These are phyloP conservation scores for Mycena rosella DNA, from an alignment of 768 basidiomycete genomes.

Conservation along the genomic window DNA sequence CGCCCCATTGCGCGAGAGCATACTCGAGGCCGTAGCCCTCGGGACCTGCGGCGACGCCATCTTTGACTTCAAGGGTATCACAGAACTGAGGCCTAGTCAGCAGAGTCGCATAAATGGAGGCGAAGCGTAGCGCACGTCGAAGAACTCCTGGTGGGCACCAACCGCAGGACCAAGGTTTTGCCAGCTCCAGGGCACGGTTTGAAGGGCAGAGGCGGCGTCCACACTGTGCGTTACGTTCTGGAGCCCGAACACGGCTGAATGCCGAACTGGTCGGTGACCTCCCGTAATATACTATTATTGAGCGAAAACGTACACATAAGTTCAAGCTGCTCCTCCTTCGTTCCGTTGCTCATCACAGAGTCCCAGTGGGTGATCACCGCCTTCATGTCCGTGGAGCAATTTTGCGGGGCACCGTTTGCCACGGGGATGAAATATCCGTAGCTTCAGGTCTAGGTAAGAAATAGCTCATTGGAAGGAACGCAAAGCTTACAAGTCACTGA, in stretches of 20 bases:
- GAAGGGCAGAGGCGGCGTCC: slow-evolving; percentile 32
- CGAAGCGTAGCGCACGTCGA: slow-evolving; percentile 27
- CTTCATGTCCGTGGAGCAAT: slow-evolving; percentile 66
- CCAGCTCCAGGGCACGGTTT: slow-evolving; percentile 57
- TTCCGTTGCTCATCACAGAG: slow-evolving; percentile 46
- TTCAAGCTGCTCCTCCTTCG: slow-evolving; percentile 15
- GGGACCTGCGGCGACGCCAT: slow-evolving; percentile 53
- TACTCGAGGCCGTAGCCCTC: slow-evolving; percentile 60
- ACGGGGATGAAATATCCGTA: slow-evolving; percentile 68
- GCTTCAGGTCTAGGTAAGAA: slow-evolving; percentile 44
- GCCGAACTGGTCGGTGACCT: background rate
- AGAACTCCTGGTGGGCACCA: slow-evolving; percentile 52
- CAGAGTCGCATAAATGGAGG: background rate
- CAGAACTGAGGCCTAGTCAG: slow-evolving; percentile 47
- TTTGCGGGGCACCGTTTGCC: slow-evolving; percentile 59
- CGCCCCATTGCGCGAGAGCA: slow-evolving; percentile 59
- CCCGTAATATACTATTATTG: background rate
- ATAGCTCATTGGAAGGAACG: background rate
- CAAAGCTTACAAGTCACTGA: slow-evolving; percentile 24
- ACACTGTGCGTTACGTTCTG: slow-evolving; percentile 32
- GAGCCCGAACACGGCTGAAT: slow-evolving; percentile 28
- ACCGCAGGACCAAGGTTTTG: slow-evolving; percentile 56
- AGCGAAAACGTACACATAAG: slow-evolving; percentile 23
- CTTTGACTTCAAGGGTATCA: slow-evolving; percentile 61
- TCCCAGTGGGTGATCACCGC: slow-evolving; percentile 63